Percentiles rank a stretch among this genome's conserved stretches.
Conservation (phyloP, 208 protist genomes). For the Leishmania turanica region DNA sequence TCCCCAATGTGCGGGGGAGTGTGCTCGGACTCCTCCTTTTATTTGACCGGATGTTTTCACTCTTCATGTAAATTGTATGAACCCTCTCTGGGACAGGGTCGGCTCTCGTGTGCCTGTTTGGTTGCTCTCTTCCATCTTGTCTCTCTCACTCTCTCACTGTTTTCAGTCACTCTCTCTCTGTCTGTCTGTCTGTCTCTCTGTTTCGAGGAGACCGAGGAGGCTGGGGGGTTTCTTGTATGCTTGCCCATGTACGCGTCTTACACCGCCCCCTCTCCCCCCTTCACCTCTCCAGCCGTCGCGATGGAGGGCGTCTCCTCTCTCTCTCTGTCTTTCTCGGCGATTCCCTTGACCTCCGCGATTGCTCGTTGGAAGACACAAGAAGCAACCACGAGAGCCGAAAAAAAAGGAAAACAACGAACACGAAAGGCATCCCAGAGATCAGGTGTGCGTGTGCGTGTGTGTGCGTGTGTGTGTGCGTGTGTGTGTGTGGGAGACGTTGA, state of each 20-base stretch:
- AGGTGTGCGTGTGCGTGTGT: not conserved
- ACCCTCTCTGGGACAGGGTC: not conserved
- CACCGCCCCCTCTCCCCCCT: not conserved
- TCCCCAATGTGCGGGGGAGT: not conserved
- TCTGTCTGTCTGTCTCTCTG: not conserved
- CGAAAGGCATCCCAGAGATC: not conserved
- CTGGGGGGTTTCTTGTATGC: not conserved
- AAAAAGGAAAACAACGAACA: not conserved
- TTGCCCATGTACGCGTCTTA: not conserved
- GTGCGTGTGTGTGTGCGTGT: not conserved
- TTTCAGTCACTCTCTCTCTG: not conserved
- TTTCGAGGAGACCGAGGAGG: not conserved
- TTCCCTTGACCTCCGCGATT: not conserved
- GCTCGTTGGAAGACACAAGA: not conserved
- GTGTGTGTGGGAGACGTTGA: not conserved
- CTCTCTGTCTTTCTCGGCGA: not conserved
- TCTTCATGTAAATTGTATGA: slow-evolving; percentile 10
- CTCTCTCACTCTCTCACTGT: slow-evolving; percentile 1
- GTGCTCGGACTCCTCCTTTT: not conserved
- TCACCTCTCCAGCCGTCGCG: not conserved
- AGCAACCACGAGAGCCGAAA: not conserved
- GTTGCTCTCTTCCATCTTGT: not conserved
- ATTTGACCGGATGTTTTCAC: slow-evolving; percentile 8
- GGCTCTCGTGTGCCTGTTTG: not conserved
- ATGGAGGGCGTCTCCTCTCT: not conserved